Percentiles rank a stretch among this genome's conserved stretches.
Evolutionary conservation across 495 filamentous ascomycete species (phyloP).

Genomic region (Penicillium cataractarum): DNA sequence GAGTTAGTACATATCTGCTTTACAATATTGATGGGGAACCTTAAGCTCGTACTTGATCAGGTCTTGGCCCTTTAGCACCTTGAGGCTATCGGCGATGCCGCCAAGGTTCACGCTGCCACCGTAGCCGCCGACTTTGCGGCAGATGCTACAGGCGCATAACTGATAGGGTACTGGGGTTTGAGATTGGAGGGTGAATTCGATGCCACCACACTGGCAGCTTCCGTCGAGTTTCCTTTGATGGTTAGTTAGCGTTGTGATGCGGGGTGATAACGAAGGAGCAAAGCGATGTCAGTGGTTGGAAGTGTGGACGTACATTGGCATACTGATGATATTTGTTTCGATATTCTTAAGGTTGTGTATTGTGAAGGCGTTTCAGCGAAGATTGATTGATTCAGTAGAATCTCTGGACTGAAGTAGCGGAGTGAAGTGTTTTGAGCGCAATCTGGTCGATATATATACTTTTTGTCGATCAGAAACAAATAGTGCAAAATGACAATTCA

Average conservation of each 20-base stretch:
- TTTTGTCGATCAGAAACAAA: not conserved
- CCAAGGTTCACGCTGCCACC: conserved; percentile 56
- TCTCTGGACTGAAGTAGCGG: not conserved
- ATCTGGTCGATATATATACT: conserved; percentile 14
- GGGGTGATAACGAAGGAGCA: not conserved
- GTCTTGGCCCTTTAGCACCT: conserved; percentile 51
- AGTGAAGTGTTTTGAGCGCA: too few species aligned
- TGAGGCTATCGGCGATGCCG: conserved; percentile 49
- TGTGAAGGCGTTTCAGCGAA: not conserved
- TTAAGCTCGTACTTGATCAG: conserved; percentile 51
- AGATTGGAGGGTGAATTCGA: conserved; percentile 56
- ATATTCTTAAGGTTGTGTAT: not conserved
- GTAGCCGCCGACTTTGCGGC: conserved; percentile 56
- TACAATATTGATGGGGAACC: not conserved
- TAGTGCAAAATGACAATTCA: not conserved
- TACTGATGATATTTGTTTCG: not conserved
- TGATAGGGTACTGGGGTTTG: conserved; percentile 59
- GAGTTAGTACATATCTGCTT: conserved; percentile 7
- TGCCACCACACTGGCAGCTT: conserved; percentile 56
- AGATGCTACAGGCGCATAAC: conserved; percentile 60
- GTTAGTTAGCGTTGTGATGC: not conserved
- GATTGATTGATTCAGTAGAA: not conserved
- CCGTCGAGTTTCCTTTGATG: conserved; percentile 51
- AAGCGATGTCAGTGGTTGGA: not conserved
- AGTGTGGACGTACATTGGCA: conserved; percentile 4